Base-by-base conservation (phyloP, 2,329 filamentous ascomycete genomes). In the Diaporthe australafricana region DNA sequence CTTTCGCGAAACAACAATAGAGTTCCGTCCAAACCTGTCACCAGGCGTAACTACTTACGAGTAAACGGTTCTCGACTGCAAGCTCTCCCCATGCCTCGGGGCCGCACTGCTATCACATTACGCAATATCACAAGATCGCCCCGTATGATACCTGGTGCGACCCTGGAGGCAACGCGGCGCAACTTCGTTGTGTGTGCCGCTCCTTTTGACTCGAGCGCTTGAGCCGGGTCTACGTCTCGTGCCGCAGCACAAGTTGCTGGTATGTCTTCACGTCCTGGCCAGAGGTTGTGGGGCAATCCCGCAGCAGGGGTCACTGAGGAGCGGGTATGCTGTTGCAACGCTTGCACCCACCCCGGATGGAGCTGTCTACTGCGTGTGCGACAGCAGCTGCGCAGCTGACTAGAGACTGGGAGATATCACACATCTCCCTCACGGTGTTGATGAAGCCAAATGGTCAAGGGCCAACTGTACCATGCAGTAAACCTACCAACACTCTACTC, bases 271-370 rank as follows among this genome's bases (percentile, higher is more conserved):
- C n/a, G 22, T 50, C 45, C 35, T 30, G 42, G 35, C 30, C 27
- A 65, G 25, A 65, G 30, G 25, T 20, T 50, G 60, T 68, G 63
- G 63, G 47, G 50, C 38, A 62, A 32, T n/a, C 30, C 25, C 11
- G 60, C 60, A 50, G 60, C 68, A 70, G 68, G 55, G 68, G 40
- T 57, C 32, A 27, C 47, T 63, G 25, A 55, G 47, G 60, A 52
- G 47, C 56, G 68, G 60, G 62, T 66, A 42, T 71, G 69, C 27
- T n/a, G 63, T 57, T 42, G 50, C 47, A 66, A 17, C 30, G 38
- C 38, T 60, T 48, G 45, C 55, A 70, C 56, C 35, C 11, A 30
- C 53, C 48, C 35, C 25, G 5, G 55, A 32, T 35, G 45, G 16
- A n/a, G 3, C 38, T n/a, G 56, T 62, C 48, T 52, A 42, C 35